A percentile compares a stretch with the other conserved stretches of the same genome.
phyloP scores from a whole-genome alignment of 768 basidiomycete species.

The Boletus reticuloceps region DNA sequence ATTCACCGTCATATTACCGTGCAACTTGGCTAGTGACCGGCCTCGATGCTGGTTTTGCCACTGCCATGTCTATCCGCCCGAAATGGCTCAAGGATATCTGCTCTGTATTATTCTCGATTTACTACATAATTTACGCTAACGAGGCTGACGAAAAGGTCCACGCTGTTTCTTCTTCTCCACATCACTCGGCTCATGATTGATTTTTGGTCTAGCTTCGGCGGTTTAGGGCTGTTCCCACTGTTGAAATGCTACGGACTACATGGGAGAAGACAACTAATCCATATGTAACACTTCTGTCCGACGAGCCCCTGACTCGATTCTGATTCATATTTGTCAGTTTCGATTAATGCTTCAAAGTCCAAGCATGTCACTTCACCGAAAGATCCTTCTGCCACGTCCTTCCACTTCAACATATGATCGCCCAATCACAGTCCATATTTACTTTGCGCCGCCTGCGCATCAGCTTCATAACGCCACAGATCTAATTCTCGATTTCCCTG shows the following conservation, averaged over 20 bases:
- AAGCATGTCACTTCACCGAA: constrained; percentile 59
- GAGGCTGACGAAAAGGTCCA: constrained; percentile 96
- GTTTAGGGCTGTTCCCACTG: constrained; percentile 89
- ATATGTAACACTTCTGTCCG: constrained; percentile 48
- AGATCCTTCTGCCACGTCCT: constrained; percentile 83
- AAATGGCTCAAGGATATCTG: constrained; percentile 89
- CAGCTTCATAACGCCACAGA: constrained; percentile 69
- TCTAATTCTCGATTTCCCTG: constrained; percentile 89
- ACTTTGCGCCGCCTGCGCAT: constrained; percentile 67
- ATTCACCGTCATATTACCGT: constrained; percentile 90
- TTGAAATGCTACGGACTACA: constrained; percentile 92
- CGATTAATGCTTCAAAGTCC: constrained; percentile 59
- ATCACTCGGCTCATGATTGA: not conserved
- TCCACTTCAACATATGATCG: constrained; percentile 70
- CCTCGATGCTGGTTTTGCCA: constrained; percentile 96
- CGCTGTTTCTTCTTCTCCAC: not conserved
- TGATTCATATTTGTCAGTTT: constrained; percentile 45
- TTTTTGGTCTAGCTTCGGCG: constrained; percentile 64
- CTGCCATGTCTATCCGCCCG: constrained; percentile 88
- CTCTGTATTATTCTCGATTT: constrained; percentile 80
- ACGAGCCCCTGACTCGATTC: constrained; percentile 4
- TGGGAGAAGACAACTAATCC: constrained; percentile 99
- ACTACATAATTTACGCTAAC: constrained; percentile 86
- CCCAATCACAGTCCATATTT: constrained; percentile 81
- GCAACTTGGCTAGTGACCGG: constrained; percentile 95